Evolutionary conservation across 2,329 filamentous ascomycete species (phyloP).

Genomic region (Sclerotinia spermophila): DNA sequence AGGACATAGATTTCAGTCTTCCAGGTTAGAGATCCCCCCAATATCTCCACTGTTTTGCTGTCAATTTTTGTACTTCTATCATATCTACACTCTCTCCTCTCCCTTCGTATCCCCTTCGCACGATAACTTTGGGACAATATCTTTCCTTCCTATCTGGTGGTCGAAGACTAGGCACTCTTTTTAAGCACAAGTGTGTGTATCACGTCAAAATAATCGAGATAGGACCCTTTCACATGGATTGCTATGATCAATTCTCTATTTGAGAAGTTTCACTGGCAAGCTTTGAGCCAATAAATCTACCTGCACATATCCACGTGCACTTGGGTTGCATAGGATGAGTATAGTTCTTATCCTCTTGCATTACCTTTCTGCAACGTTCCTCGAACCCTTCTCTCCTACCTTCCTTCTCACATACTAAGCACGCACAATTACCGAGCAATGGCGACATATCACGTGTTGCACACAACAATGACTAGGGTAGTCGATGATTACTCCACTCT

Average conservation of each 20-base stretch:
- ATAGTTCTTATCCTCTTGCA: slow-evolving; percentile 13
- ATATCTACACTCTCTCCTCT: not conserved
- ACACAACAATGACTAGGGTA: slow-evolving; percentile 1
- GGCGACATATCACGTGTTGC: slow-evolving; percentile 34
- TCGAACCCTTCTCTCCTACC: not conserved
- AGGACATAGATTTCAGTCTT: slow-evolving; percentile 24
- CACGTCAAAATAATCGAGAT: not conserved
- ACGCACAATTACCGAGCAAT: slow-evolving; percentile 19
- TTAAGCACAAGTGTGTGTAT: slow-evolving; percentile 10
- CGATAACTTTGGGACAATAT: not conserved
- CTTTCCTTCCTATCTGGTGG: not conserved
- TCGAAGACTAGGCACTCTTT: not conserved
- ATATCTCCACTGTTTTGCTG: slow-evolving; percentile 6
- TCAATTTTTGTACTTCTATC: not conserved
- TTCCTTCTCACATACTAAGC: slow-evolving; percentile 7
- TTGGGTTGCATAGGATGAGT: not conserved
- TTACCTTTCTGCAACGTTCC: slow-evolving; percentile 4
- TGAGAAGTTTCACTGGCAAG: slow-evolving; percentile 5
- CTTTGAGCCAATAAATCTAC: not conserved
- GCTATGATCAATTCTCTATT: slow-evolving; percentile 2
- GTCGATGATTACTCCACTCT: slow-evolving; percentile 6
- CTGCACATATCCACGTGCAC: slow-evolving; percentile 11
- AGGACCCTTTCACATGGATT: slow-evolving; percentile 8
- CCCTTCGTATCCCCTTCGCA: not conserved
- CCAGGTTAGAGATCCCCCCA: slow-evolving; percentile 13